These are phyloP conservation scores for Collybia nuda DNA, from an alignment of 768 basidiomycete genomes.

Conservation along the genomic window DNA sequence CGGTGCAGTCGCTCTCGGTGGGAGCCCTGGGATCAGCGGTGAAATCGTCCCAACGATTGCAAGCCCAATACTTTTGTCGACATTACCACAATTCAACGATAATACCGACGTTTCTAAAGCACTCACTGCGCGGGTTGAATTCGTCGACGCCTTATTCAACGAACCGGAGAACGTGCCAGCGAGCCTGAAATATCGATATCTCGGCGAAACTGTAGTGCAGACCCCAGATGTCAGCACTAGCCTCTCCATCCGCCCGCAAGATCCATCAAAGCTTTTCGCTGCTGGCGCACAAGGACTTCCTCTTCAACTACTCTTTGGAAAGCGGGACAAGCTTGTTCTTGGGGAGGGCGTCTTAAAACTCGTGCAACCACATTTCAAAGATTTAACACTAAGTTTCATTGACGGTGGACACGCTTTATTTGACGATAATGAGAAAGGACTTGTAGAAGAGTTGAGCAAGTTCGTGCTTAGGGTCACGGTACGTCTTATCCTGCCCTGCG, in stretches of 20 bases:
- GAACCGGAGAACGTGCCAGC: constrained; percentile 23
- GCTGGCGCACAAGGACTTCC: constrained; percentile 26
- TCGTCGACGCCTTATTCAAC: constrained; percentile 25
- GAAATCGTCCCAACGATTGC: constrained; percentile 19
- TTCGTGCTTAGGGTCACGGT: no score
- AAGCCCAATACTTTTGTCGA: constrained; percentile 15
- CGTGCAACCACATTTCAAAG: constrained; percentile 30
- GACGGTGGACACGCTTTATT: constrained; percentile 31
- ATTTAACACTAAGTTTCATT: constrained; percentile 26
- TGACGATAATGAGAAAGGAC: constrained; percentile 17
- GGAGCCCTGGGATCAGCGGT: constrained; percentile 21
- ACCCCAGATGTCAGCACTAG: constrained; percentile 17
- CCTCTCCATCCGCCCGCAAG: constrained; percentile 23
- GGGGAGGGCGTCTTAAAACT: constrained; percentile 22
- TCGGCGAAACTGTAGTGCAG: constrained; percentile 18
- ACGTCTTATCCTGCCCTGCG: no score
- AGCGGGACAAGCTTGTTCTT: constrained; percentile 23
- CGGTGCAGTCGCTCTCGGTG: constrained; percentile 25
- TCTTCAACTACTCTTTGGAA: constrained; percentile 22
- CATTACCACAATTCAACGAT: constrained; percentile 19
- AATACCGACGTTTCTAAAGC: constrained; percentile 19
- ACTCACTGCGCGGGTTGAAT: constrained; percentile 17
- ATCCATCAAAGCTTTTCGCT: constrained; percentile 21
- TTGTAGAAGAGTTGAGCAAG: no score
- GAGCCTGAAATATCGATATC: constrained; percentile 20